Evolutionary conservation across 2,329 filamentous ascomycete species (phyloP).

Genomic region (Phyllosticta citriasiana): DNA sequence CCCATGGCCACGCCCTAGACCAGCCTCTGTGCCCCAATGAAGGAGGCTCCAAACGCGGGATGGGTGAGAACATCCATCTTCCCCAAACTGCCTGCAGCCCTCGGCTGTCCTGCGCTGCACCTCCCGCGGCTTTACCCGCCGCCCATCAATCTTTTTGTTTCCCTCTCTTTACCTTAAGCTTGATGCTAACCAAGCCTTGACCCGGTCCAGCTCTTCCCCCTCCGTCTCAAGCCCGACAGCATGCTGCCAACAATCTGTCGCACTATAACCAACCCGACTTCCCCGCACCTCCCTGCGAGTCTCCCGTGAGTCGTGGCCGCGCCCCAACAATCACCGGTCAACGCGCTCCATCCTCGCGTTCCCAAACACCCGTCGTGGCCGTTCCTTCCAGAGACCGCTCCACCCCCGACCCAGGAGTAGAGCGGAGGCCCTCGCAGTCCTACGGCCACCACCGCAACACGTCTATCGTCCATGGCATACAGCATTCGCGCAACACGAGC

Average conservation of each 20-base stretch:
- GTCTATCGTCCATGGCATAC: constrained; percentile 92
- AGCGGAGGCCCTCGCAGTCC: constrained; percentile 43
- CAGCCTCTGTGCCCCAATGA: constrained; percentile 19
- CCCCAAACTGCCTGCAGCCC: not conserved
- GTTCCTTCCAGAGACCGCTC: constrained; percentile 22
- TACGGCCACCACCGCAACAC: constrained; percentile 93
- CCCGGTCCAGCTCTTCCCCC: constrained; percentile 26
- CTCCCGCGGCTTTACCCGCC: not conserved
- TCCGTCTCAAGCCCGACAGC: constrained; percentile 29
- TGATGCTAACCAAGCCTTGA: constrained; percentile 20
- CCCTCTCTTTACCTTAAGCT: not conserved
- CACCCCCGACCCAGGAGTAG: constrained; percentile 31
- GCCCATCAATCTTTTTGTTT: not conserved
- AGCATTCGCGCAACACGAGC: constrained; percentile 85
- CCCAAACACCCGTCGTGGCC: constrained; percentile 31
- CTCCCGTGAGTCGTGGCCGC: constrained; percentile 35
- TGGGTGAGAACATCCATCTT: constrained; percentile 24
- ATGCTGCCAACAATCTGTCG: constrained; percentile 21
- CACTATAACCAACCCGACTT: constrained; percentile 27
- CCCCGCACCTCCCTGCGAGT: constrained; percentile 25
- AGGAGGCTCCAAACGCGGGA: constrained; percentile 24
- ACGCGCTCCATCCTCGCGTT: constrained; percentile 34
- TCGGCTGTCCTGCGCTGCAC: not conserved
- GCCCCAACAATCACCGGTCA: constrained; percentile 33
- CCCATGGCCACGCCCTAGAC: constrained; percentile 15